Evolutionary conservation across 495 filamentous ascomycete genomes (phyloP), one percentile per base, ranked within the genome.

Genomic region (Viridothelium virens): DNA sequence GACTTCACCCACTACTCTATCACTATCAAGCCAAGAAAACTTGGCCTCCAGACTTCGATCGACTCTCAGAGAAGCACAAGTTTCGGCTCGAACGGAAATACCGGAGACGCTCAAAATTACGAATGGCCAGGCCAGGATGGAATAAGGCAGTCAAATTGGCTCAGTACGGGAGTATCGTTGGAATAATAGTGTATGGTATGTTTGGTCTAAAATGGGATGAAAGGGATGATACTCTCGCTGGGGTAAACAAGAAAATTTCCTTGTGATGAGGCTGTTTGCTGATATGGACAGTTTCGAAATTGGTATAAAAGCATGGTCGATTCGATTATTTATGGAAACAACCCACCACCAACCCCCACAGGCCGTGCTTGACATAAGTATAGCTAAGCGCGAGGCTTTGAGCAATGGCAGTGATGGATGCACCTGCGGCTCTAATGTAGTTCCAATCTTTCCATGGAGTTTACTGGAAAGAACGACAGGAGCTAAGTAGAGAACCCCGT

Each of bases 11-110:
- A 69, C 73, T 41, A 73, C 73, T 41, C 34, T 64, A 83, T 69
- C 84, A 79, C 1, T 92, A 89, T 82, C 86, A 85, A 74, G 88
- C 90, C n/a, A 91, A 92, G 75, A 88, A 87, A 67, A 77, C 85
- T 75, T 99, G 95, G 95, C 94, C 94, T 31, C 94, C 94, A 2
- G 91, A 97, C 75, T 91, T 97, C 81, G 78, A 79, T 62, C 87
- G 89, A 72, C 84, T 99, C 62, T 85, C 87, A 3, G 76, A 79
- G 16, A 91, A 89, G 73, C 87, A 97, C 70, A 89, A 97, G 74
- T 94, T 97, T 77, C 84, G 87, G 4, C 85, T 92, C 66, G 91
- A 95, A 75, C 85, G 79, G 11, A 77, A 77, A 67, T 85, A 80
- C 71, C 74, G 80, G 61, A 74, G 82, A 62, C 71, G 81, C 16